phyloP scores from a whole-genome alignment of 2,329 filamentous ascomycete species.

The Ilyonectria robusta region DNA sequence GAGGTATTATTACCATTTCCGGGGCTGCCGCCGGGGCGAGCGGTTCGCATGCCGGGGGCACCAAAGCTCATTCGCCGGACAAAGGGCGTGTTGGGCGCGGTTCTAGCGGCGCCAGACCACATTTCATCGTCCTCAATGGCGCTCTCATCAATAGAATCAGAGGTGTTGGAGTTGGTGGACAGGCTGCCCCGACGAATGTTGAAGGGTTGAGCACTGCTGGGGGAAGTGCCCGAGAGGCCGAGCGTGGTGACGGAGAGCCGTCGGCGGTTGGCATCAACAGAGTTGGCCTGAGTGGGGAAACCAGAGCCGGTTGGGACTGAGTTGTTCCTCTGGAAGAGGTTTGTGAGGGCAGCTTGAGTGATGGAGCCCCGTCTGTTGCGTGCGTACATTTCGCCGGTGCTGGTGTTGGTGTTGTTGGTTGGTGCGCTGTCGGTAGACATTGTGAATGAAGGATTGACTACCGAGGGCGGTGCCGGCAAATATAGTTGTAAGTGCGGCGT shows the following conservation, averaged over 20 bases:
- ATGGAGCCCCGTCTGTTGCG: constrained; percentile 70
- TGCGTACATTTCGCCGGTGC: constrained; percentile 55
- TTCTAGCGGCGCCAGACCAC: constrained; percentile 63
- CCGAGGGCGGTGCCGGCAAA: constrained; percentile 40
- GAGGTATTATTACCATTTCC: constrained; percentile 73
- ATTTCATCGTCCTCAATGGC: constrained; percentile 79
- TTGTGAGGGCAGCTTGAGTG: constrained; percentile 69
- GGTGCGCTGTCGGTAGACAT: constrained; percentile 54
- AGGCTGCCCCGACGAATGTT: constrained; percentile 75
- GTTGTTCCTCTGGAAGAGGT: constrained; percentile 71
- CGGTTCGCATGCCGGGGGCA: constrained; percentile 78
- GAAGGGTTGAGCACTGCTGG: constrained; percentile 68
- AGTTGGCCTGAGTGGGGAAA: constrained; percentile 57
- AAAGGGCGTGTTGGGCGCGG: constrained; percentile 80
- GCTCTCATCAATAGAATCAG: constrained; percentile 78
- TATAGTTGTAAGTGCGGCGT: constrained; percentile 45
- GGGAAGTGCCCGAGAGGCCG: constrained; percentile 80
- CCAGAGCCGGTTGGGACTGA: constrained; percentile 61
- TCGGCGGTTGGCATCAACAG: constrained; percentile 72
- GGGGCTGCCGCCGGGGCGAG: constrained; percentile 69
- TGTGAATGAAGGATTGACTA: constrained; percentile 35
- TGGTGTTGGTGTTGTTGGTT: constrained; percentile 46
- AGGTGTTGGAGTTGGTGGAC: constrained; percentile 72
- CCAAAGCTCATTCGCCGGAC: constrained; percentile 92
- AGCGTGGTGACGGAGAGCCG: constrained; percentile 82